A percentile compares a stretch with the other conserved stretches of the same genome.
These are phyloP conservation scores for Tetrapisispora taiwanensis DNA, from an alignment of 805 yeast species.

Conservation along the genomic window DNA sequence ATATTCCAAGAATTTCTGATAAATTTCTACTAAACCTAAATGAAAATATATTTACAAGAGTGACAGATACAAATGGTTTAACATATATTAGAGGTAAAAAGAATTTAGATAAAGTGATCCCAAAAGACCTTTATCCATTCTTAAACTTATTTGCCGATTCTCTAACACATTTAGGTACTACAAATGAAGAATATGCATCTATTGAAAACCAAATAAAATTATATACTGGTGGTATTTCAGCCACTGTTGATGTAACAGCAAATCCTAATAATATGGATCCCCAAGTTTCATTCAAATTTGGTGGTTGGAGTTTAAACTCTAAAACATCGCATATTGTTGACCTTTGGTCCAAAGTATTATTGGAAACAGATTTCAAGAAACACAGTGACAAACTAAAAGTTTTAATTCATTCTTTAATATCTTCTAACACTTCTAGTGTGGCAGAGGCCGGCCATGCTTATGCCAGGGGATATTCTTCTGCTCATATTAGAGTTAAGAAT, in stretches of 20 bases:
- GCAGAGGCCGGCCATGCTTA: slow-evolving; percentile 84
- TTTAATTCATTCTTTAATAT: slow-evolving; percentile 60
- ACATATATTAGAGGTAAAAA: slow-evolving; percentile 66
- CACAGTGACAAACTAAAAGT: slow-evolving; percentile 60
- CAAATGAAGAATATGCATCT: slow-evolving; percentile 55
- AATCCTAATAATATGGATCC: slow-evolving; percentile 44
- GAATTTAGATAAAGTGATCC: slow-evolving; percentile 43
- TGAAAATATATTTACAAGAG: slow-evolving; percentile 34
- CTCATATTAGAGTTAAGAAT: slow-evolving; percentile 51
- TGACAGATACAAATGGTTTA: slow-evolving; percentile 71
- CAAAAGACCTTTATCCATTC: slow-evolving; percentile 53
- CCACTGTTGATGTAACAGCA: slow-evolving; percentile 48
- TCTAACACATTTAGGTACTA: slow-evolving; percentile 81
- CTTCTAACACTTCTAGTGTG: slow-evolving; percentile 67
- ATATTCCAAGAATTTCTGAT: slow-evolving; percentile 54
- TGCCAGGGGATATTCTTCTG: slow-evolving; percentile 59
- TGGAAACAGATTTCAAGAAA: slow-evolving; percentile 52
- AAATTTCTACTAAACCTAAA: slow-evolving; percentile 28
- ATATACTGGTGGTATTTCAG: slow-evolving; percentile 73
- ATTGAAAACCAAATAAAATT: slow-evolving; percentile 78
- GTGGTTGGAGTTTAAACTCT: slow-evolving; percentile 61
- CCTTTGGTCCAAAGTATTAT: slow-evolving; percentile 59
- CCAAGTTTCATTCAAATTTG: slow-evolving; percentile 43
- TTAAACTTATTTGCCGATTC: slow-evolving; percentile 72
- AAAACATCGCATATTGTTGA: slow-evolving; percentile 52